phyloP scores from a whole-genome alignment of 495 filamentous ascomycete species.

The Penicillium herquei region DNA sequence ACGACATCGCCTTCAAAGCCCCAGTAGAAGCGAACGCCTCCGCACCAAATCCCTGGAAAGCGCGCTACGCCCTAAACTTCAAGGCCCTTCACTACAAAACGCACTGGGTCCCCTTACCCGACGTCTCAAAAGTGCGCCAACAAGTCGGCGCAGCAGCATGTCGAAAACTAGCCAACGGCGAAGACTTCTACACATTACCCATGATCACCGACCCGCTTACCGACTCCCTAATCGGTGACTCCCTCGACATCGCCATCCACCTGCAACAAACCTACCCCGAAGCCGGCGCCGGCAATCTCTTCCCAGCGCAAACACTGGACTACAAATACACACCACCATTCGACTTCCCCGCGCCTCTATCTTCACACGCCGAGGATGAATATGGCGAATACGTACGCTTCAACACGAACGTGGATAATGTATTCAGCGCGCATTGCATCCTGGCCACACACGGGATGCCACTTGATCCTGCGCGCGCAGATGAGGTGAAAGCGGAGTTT shows the following conservation, averaged over 20 bases:
- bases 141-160: constrained; percentile 41
- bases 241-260: constrained; percentile 61
- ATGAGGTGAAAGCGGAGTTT: constrained; percentile 44
- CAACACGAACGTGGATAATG: constrained; percentile 50
- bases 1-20: constrained; percentile 53
- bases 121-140: constrained; percentile 46
- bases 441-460: constrained; percentile 36
- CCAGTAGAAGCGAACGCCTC: constrained; percentile 35
- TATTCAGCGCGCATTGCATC: constrained; percentile 40
- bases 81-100: constrained; percentile 53
- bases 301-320: constrained; percentile 37
- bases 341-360: constrained; percentile 26
- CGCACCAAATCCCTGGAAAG: constrained; percentile 59
- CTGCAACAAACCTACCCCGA: constrained; percentile 50
- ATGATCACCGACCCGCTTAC: constrained; percentile 51
- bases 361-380: constrained; percentile 15
- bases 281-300: constrained; percentile 35
- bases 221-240: constrained; percentile 49
- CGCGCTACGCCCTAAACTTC: constrained; percentile 63
- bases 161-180: constrained; percentile 57
- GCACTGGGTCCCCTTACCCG: constrained; percentile 49
- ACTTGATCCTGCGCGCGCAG: constrained; percentile 43
- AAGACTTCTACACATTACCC: constrained; percentile 58
- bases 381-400: constrained; percentile 34
- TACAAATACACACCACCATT: constrained; percentile 8